phyloP scores from a whole-genome alignment of 257 asterid species.

The Plantago elongata region DNA sequence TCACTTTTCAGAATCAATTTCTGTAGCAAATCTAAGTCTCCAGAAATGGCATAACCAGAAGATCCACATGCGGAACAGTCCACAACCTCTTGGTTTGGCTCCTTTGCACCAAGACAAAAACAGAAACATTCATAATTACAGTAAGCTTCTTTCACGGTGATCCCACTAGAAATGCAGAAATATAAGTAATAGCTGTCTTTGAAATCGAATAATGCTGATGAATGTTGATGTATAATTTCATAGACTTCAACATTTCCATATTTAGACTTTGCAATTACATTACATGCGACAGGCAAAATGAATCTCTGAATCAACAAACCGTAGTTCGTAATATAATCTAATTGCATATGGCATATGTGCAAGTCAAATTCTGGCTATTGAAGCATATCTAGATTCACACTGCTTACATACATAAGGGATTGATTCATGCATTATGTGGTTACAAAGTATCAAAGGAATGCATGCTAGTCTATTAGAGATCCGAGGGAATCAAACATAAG shows the following conservation, averaged over 20 bases:
- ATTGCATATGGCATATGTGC: not conserved
- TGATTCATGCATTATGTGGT: not conserved
- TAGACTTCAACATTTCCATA: not conserved
- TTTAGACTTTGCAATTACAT: not conserved
- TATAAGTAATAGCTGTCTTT: too few species aligned
- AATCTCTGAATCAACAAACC: too few species aligned
- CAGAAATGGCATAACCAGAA: constrained; percentile 84
- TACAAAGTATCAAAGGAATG: not conserved
- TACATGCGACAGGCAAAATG: not conserved
- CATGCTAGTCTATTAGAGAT: not conserved
- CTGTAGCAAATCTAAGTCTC: constrained; percentile 66
- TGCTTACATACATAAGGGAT: not conserved
- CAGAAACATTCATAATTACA: constrained; percentile 9
- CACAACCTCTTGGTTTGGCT: constrained; percentile 58
- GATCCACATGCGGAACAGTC: constrained; percentile 87
- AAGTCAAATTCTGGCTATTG: not conserved
- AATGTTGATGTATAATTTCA: not conserved
- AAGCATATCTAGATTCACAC: not conserved
- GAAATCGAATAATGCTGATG: too few species aligned
- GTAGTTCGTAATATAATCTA: too few species aligned
- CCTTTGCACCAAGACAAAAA: constrained; percentile 39
- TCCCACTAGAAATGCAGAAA: too few species aligned
- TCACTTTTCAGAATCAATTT: constrained; percentile 63
- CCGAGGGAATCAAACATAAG: too few species aligned
- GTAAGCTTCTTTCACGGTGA: not conserved